Percentiles rank a stretch among this genome's conserved stretches.
These are phyloP conservation scores for Malus hybrid DNA, from an alignment of 331 rosid species.

Conservation along the genomic window DNA sequence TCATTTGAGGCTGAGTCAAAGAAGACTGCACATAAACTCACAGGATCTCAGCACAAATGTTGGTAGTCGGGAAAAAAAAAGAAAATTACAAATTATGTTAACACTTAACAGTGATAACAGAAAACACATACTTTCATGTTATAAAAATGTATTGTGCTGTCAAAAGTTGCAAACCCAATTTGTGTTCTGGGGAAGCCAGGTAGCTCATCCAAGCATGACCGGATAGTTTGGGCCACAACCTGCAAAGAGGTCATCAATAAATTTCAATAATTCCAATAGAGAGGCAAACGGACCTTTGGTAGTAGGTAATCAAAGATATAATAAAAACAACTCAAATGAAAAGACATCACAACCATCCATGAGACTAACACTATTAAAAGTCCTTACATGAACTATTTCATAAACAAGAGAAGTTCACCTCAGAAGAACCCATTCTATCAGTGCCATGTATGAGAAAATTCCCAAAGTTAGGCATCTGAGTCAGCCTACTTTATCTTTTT, in stretches of 20 bases:
- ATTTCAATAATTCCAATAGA: not conserved
- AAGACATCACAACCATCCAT: not conserved
- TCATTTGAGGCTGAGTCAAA: slow-evolving; percentile 96
- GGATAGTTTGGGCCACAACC: slow-evolving; percentile 90
- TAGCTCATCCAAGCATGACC: slow-evolving; percentile 87
- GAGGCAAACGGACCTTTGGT: not conserved
- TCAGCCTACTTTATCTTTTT: not conserved
- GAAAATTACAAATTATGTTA: not conserved
- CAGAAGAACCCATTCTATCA: not conserved
- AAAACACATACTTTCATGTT: slow-evolving; percentile 72
- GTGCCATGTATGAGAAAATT: not conserved
- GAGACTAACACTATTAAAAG: not conserved
- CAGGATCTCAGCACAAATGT: slow-evolving; percentile 19
- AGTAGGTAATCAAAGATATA: not conserved
- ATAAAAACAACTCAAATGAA: not conserved
- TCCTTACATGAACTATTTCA: not conserved
- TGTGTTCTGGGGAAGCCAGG: slow-evolving; percentile 97
- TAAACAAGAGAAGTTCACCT: not conserved
- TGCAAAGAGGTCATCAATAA: slow-evolving; percentile 26
- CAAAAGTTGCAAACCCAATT: slow-evolving; percentile 97
- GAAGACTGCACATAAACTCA: slow-evolving; percentile 62
- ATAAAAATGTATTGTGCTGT: slow-evolving; percentile 93
- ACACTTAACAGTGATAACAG: not conserved
- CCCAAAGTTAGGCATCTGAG: not conserved
- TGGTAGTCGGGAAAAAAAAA: not conserved